phyloP scores from a whole-genome alignment of 805 yeast genomes.

The Wickerhamiella spandovensis region DNA sequence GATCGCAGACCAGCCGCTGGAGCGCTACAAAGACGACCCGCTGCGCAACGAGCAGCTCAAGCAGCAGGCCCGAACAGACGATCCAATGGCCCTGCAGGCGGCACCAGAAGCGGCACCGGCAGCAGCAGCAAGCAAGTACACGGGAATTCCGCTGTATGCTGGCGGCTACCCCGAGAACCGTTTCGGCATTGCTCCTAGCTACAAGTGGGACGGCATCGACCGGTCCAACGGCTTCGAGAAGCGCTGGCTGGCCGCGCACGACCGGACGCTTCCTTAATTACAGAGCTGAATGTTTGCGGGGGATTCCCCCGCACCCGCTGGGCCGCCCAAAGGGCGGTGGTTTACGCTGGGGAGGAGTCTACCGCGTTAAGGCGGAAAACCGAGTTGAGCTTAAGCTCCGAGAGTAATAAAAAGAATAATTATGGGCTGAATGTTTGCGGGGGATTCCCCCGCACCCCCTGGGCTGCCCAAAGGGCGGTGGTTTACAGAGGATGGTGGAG shows the following conservation, averaged over 20 bases:
- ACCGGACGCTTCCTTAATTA: no score
- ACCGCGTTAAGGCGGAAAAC: no score
- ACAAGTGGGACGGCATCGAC: slow-evolving; percentile 85
- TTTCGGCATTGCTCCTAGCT: slow-evolving; percentile 65
- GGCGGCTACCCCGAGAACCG: slow-evolving; percentile 54
- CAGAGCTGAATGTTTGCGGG: no score
- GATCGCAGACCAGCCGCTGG: not conserved
- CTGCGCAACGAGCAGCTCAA: not conserved
- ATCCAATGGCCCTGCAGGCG: slow-evolving; percentile 1
- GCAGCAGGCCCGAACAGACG: not conserved
- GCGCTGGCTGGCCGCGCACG: slow-evolving; percentile 44
- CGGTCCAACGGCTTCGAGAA: slow-evolving; percentile 79
- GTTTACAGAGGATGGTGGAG: no score
- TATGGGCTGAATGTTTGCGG: no score
- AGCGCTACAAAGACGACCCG: not conserved
- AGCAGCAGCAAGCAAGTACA: slow-evolving; percentile 11
- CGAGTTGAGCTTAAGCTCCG: no score
- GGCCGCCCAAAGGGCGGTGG: no score
- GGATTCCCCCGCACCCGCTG: no score
- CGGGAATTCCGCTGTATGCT: slow-evolving; percentile 44
- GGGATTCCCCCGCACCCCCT: no score
- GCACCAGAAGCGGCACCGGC: not conserved
- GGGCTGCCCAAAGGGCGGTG: no score
- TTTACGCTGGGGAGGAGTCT: no score
- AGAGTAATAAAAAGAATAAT: no score